phyloP scores from a whole-genome alignment of 495 filamentous ascomycete genomes.

The Ascodesmis nigricans region DNA sequence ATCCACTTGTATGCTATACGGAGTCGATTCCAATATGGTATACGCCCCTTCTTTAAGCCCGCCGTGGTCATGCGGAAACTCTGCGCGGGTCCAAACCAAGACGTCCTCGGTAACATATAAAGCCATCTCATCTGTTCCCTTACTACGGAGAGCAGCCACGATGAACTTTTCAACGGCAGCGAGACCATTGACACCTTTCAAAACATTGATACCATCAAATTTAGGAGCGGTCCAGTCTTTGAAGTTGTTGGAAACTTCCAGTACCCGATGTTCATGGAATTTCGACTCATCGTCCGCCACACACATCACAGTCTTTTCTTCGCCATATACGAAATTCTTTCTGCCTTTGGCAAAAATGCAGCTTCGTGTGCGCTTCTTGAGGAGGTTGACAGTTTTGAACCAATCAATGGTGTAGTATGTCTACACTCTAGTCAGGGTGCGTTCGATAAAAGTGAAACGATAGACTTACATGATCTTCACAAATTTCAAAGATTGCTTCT shows the following conservation, averaged over 20 bases:
- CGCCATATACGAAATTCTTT: constrained; percentile 39
- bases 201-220: constrained; percentile 45
- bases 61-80: constrained; percentile 56
- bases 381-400: constrained; percentile 40
- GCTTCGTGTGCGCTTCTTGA: constrained; percentile 39
- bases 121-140: constrained; percentile 68
- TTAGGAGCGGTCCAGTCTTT: constrained; percentile 40
- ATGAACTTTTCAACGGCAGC: constrained; percentile 65
- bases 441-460: neutral
- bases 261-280: constrained; percentile 40
- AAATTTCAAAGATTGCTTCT: constrained; percentile 5
- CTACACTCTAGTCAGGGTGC: constrained; percentile 11
- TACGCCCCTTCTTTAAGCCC: constrained; percentile 63
- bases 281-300: constrained; percentile 46
- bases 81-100: constrained; percentile 67
- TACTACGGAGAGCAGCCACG: constrained; percentile 55
- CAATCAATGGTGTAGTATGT: constrained; percentile 66
- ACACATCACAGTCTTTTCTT: constrained; percentile 51
- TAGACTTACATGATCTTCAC: constrained; percentile 10
- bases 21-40: constrained; percentile 80
- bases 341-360: constrained; percentile 71
- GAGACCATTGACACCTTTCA: constrained; percentile 53
- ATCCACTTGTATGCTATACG: constrained; percentile 92
- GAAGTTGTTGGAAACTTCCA: constrained; percentile 64
- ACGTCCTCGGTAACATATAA: constrained; percentile 66